Evolutionary conservation across 31 red algal species (phyloP), one percentile per base, ranked within the genome.

Genomic region (Bonnemaisonia californica): DNA sequence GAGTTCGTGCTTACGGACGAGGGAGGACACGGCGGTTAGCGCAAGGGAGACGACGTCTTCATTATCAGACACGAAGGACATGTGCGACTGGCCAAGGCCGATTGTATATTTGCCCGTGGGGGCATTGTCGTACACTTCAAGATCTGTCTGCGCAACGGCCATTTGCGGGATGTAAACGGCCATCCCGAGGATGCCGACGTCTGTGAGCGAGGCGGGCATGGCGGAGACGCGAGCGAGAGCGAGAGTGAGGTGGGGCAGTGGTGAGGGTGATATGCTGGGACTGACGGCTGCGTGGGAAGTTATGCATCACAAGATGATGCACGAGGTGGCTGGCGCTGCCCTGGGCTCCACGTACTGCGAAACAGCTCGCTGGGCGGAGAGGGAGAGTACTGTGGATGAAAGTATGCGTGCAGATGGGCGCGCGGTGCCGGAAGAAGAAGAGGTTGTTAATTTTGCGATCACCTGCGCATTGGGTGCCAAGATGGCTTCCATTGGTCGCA

Each of bases 11-110:
- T 85, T 41, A 28, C 64, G 69, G 1, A 98, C 56, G 42, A 98
- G 77, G 38, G 45, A 60, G 0, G 79, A 62, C 16, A 95, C 83
- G 34, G 82, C 95, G 9, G 95, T 98, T 51, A 94, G 81, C 19
- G 85, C 71, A 11, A 98, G 70, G 2, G 91, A 94, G 11, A 84
- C 77, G 1, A 95, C 95, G 61, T 98, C 95, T 71, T 98, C 95
- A 57, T 83, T 77, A 72, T 98, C 92, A 3, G 81, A 76, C 22
- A 88, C 87, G 45, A 98, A 98, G 19, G 88, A 75, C 95, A 98
- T 98, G 76, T 82, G 63, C 12, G 74, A 30, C 75, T 98, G 95
- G 57, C 95, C 95, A 27, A 98, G 72, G 58, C 95, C 95, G 22
- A 92, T 62, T 4, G 92, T 95, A 68, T 98, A 98, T 69, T 98